These are phyloP conservation scores for Colletotrichum truncatum DNA, from an alignment of 2,329 filamentous ascomycete genomes.

Conservation along the genomic window DNA sequence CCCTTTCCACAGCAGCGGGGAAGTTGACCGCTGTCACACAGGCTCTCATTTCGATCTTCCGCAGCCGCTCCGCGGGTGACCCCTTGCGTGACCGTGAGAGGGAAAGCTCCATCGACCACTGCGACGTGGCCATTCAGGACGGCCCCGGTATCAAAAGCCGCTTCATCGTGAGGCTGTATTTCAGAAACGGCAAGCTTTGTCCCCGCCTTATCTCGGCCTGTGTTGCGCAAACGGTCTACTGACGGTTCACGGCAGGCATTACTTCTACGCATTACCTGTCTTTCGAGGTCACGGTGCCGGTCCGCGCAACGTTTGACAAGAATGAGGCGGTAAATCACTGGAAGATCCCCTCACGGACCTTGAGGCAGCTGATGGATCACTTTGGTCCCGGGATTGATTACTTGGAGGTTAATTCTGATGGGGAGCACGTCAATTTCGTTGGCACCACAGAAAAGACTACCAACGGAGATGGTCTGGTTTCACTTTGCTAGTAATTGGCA, in stretches of 20 bases:
- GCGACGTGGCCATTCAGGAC: conserved; percentile 79
- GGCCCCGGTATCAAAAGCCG: conserved; percentile 76
- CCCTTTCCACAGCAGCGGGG: neutral
- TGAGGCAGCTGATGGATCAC: conserved; percentile 81
- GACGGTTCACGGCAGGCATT: conserved; percentile 58
- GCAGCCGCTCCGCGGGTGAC: conserved; percentile 69
- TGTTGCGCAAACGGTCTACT: neutral
- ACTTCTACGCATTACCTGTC: conserved; percentile 81
- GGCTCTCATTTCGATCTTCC: conserved; percentile 79
- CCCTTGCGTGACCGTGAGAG: conserved; percentile 65
- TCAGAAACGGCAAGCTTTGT: conserved; percentile 71
- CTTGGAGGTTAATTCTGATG: conserved; percentile 79
- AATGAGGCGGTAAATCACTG: conserved; percentile 74
- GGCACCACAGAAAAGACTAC: conserved; percentile 84
- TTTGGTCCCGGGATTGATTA: conserved; percentile 85
- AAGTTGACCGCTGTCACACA: conserved; percentile 39
- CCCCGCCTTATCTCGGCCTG: too few species aligned
- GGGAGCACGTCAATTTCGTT: conserved; percentile 79
- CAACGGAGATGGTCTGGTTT: conserved; percentile 59
- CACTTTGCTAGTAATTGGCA: neutral
- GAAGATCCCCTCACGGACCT: conserved; percentile 75
- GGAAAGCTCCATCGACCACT: conserved; percentile 77
- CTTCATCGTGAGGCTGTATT: conserved; percentile 77
- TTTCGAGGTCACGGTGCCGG: conserved; percentile 78
- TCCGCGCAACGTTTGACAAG: conserved; percentile 79